A percentile compares a stretch with the other conserved stretches of the same genome.
Evolutionary conservation across 2,329 filamentous ascomycete species (phyloP).

Genomic region (Phaeomoniella chlamydospora): DNA sequence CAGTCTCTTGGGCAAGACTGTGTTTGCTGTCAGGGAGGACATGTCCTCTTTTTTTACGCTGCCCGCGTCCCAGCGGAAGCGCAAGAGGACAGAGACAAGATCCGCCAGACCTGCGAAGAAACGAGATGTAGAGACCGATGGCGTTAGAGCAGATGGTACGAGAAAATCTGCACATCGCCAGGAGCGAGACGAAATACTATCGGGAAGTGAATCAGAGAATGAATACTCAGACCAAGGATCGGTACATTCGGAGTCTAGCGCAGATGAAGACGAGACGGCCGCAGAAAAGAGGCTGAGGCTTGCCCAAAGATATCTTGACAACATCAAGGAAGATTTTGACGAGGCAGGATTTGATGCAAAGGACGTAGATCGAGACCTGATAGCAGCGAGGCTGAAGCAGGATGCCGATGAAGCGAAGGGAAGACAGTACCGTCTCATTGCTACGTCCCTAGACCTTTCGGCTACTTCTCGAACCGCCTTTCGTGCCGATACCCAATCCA

Average conservation of each 20-base stretch:
- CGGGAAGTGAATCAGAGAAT: conserved; percentile 63
- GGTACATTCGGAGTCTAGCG: conserved; percentile 38
- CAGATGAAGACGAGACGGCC: conserved; percentile 64
- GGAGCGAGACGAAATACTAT: conserved; percentile 64
- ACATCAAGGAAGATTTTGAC: conserved; percentile 70
- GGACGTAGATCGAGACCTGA: conserved; percentile 82
- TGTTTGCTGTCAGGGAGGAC: not conserved
- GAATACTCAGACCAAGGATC: conserved; percentile 40
- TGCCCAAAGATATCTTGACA: conserved; percentile 85
- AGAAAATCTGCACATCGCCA: conserved; percentile 1
- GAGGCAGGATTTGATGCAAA: conserved; percentile 83
- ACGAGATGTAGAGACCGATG: conserved; percentile 26
- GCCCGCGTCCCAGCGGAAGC: conserved; percentile 76
- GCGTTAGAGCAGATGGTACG: conserved; percentile 20
- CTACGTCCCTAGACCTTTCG: conserved; percentile 55
- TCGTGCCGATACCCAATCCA: conserved; percentile 60
- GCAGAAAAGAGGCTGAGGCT: conserved; percentile 75
- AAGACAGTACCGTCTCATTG: conserved; percentile 69
- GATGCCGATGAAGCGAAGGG: conserved; percentile 88
- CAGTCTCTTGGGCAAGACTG: not conserved
- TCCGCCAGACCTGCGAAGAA: conserved; percentile 28
- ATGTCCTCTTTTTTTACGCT: conserved; percentile 97
- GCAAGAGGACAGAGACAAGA: conserved; percentile 53
- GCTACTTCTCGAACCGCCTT: conserved; percentile 57
- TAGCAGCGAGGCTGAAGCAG: conserved; percentile 79